A percentile compares a stretch with the other conserved stretches of the same genome.
Evolutionary conservation across 257 asterid genomes (phyloP).

Genomic region (Solanum chilense): DNA sequence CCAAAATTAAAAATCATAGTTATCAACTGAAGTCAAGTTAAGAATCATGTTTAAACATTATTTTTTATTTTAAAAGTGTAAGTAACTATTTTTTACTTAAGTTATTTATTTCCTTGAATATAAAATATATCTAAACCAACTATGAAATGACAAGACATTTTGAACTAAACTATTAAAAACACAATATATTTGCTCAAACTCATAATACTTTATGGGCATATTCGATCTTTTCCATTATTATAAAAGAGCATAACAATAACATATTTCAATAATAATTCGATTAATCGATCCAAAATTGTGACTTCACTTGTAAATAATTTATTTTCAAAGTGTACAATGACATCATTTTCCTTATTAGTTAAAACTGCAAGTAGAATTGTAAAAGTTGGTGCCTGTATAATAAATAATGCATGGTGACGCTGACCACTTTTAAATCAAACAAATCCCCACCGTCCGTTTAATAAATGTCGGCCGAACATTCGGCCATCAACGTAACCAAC

Average conservation of each 20-base stretch:
- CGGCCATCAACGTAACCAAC: background rate
- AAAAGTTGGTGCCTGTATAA: background rate
- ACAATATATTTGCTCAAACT: too few relatives aligned
- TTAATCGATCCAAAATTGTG: too few relatives aligned
- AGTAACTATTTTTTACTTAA: too few relatives aligned
- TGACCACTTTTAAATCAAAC: background rate
- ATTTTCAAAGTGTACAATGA: background rate
- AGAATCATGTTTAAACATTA: too few relatives aligned
- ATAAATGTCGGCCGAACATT: constrained; percentile 12
- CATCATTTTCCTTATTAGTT: background rate
- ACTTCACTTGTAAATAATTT: background rate
- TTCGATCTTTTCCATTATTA: background rate
- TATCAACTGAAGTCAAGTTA: too few relatives aligned
- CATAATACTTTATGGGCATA: too few relatives aligned
- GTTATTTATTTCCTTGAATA: too few relatives aligned
- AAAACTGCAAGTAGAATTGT: too few relatives aligned
- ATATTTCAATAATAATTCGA: too few relatives aligned
- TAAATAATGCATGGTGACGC: background rate
- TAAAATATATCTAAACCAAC: background rate
- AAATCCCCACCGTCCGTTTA: constrained; percentile 2
- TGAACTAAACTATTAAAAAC: too few relatives aligned
- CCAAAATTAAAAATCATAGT: background rate
- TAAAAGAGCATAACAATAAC: background rate
- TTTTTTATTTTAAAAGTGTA: too few relatives aligned
- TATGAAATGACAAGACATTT: too few relatives aligned